These are phyloP conservation scores for Candida incommunis DNA, from an alignment of 805 yeast genomes.

Conservation along the genomic window DNA sequence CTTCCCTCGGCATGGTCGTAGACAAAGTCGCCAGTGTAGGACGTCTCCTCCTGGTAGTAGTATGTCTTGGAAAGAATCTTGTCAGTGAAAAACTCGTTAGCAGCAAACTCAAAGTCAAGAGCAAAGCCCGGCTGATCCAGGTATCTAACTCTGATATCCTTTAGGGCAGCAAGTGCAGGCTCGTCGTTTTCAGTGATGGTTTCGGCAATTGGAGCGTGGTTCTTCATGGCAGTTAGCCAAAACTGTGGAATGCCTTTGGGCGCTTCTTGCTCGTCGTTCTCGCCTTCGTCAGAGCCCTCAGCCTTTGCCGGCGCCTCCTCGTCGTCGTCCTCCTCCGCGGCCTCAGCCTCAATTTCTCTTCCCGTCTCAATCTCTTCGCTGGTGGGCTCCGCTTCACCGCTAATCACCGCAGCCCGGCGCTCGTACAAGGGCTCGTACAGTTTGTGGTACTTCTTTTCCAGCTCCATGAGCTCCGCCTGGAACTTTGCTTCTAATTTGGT, in stretches of 20 bases:
- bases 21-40: slow-evolving; percentile 90
- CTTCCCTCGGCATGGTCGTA: slow-evolving; percentile 94
- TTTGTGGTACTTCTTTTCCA: slow-evolving; percentile 66
- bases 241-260: slow-evolving; percentile 78
- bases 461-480: slow-evolving; percentile 73
- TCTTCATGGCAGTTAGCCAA: slow-evolving; percentile 93
- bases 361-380: slow-evolving; percentile 69
- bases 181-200: slow-evolving; percentile 82
- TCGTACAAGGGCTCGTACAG: slow-evolving; percentile 66
- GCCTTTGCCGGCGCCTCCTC: slow-evolving; percentile 26
- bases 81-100: slow-evolving; percentile 68
- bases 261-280: slow-evolving; percentile 20
- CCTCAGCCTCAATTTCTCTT: slow-evolving; percentile 47
- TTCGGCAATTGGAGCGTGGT: slow-evolving; percentile 66
- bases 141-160: slow-evolving; percentile 66
- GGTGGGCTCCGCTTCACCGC: slow-evolving; percentile 66
- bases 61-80: slow-evolving; percentile 67
- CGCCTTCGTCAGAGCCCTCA: slow-evolving; percentile 17
- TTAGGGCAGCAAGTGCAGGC: slow-evolving; percentile 58
- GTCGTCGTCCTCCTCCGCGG: slow-evolving; percentile 29
- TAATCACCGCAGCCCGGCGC: slow-evolving; percentile 56
- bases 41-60: slow-evolving; percentile 85
- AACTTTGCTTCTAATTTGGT: slow-evolving; percentile 79
- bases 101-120: slow-evolving; percentile 65
- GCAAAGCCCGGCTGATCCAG: slow-evolving; percentile 75